Evolutionary conservation across 352 stramenopile species (phyloP), one percentile per base, ranked within the genome.

Genomic region (Thalassiosira livingstoniorum): DNA sequence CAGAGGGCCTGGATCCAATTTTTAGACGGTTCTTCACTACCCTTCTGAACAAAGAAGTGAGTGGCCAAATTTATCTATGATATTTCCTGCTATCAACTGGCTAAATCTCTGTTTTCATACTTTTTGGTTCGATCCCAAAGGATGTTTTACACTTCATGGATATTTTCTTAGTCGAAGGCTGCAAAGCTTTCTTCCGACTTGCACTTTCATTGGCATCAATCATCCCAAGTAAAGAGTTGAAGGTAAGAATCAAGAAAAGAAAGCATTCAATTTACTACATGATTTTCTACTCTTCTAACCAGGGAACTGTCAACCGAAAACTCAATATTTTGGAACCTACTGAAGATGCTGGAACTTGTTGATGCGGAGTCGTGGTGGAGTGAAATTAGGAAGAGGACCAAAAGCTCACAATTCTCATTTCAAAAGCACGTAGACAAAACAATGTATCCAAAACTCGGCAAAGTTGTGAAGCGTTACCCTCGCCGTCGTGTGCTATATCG

Each of bases 111-210:
- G n/a, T 63, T 1, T 64, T 42, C 1, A 18, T 3, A 39, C 37
- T 65, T n/a, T 15, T 66, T 25, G 3, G 31, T 11, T 34, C 1
- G n/a, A 13, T n/a, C 35, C 35, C 43, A 47, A 54, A 80, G 23
- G 75, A 83, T 66, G 75, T 92, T 2, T n/a, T 89, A n/a, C 76
- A 83, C 15, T 83, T 94, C 58, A 87, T 94, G 80, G 90, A 94
- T 82, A 87, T 94, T 45, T 94, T 91, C 73, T 82, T 87, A 2
- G 69, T 92, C 31, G 90, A 94, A 80, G 90, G 90, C 37, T 84
- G 32, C 53, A 94, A 94, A 72, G 82, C 84, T 23, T 65, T 93
- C 5, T 94, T 94, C 68, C 77, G 90, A 34, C 75, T 93, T 37
- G 87, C 86, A 35, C 78, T 92, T 10, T 89, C 86, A 3, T 65